Conservation (phyloP, 495 filamentous ascomycete species). For the Astrocystis sublimbata region DNA sequence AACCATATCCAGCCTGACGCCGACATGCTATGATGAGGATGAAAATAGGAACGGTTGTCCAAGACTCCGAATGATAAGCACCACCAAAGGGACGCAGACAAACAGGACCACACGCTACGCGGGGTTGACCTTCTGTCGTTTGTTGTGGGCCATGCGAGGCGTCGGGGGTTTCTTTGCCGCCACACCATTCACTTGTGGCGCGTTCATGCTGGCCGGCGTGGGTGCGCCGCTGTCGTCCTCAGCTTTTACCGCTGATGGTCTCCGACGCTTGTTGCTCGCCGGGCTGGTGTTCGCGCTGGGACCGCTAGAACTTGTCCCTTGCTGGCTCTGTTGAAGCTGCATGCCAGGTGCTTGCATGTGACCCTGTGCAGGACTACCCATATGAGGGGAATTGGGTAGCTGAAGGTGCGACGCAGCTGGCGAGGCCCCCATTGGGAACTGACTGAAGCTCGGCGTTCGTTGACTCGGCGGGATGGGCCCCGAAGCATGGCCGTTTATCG, state of each 20-base stretch:
- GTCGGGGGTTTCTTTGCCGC: slow-evolving; percentile 44
- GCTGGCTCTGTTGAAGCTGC: slow-evolving; percentile 71
- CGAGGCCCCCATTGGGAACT: slow-evolving; percentile 56
- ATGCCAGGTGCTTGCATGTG: slow-evolving; percentile 67
- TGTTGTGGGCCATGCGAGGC: slow-evolving; percentile 42
- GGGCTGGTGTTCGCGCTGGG: slow-evolving; percentile 85
- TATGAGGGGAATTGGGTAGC: slow-evolving; percentile 61
- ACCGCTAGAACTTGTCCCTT: slow-evolving; percentile 67
- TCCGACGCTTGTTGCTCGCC: slow-evolving; percentile 72
- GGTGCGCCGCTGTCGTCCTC: slow-evolving; percentile 63
- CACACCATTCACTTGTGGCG: slow-evolving; percentile 49
- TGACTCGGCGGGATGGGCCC: slow-evolving; percentile 33
- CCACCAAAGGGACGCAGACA: not conserved
- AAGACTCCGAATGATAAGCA: not conserved
- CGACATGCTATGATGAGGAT: slow-evolving; percentile 18
- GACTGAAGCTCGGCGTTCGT: slow-evolving; percentile 49
- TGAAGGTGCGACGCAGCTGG: slow-evolving; percentile 56
- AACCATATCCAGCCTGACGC: slow-evolving; percentile 21
- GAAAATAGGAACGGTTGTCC: not conserved
- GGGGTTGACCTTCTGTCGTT: slow-evolving; percentile 46
- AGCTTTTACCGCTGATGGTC: slow-evolving; percentile 74
- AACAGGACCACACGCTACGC: slow-evolving; percentile 16
- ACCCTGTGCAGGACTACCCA: slow-evolving; percentile 58
- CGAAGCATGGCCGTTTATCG: slow-evolving; percentile 45
- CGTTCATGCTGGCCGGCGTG: slow-evolving; percentile 41